phyloP scores from a whole-genome alignment of 202 grass and related monocot genomes.

The Panicum hallii region DNA sequence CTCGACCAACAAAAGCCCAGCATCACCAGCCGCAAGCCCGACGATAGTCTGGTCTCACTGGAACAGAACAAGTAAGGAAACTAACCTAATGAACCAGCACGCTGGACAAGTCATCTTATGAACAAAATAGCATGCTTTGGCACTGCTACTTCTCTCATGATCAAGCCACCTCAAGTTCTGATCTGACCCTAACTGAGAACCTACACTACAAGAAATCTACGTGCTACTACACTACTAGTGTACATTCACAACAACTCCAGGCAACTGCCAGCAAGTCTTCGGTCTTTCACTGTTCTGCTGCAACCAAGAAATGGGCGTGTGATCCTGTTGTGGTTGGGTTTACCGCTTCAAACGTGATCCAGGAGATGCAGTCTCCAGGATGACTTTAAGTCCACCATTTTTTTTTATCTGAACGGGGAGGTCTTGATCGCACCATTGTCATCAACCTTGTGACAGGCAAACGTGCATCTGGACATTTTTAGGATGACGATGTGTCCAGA shows the following conservation, averaged over 20 bases:
- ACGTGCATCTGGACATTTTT: conserved; percentile 14
- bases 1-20: conserved; percentile 12
- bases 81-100: conserved; percentile 30
- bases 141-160: not conserved
- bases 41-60: conserved; percentile 19
- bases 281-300: not conserved
- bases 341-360: not conserved
- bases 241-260: conserved; percentile 17
- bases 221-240: not conserved
- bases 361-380: not conserved
- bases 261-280: not conserved
- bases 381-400: not conserved
- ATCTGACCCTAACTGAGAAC: not conserved
- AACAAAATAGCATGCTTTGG: conserved; percentile 43
- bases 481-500: not conserved
- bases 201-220: conserved; percentile 4
- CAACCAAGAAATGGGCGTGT: conserved; percentile 25
- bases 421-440: not conserved
- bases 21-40: not conserved
- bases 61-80: conserved; percentile 21
- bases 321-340: not conserved
- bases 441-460: not conserved
- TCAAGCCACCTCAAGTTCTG: not conserved
- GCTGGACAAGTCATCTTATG: conserved; percentile 24
- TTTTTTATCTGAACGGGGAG: conserved; percentile 3